These are phyloP conservation scores for Misopates orontium DNA, from an alignment of 257 asterid species.

Conservation along the genomic window DNA sequence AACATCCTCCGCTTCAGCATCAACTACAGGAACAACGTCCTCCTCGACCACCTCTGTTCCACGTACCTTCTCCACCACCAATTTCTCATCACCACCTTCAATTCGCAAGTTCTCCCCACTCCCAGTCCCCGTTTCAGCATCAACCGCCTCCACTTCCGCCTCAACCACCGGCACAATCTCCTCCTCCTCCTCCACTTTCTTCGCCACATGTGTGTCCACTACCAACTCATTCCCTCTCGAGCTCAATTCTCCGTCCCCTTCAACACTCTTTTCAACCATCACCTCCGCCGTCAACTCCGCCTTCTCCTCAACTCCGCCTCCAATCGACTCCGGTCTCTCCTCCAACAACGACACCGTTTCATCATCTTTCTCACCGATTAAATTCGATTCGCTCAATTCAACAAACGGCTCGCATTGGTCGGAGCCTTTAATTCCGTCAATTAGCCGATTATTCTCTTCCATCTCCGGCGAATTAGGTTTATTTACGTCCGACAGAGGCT, in stretches of 20 bases:
- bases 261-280: constrained; percentile 24
- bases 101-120: no score
- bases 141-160: constrained; percentile 20
- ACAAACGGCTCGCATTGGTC: constrained; percentile 41
- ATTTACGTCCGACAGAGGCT: constrained; percentile 31
- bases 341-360: constrained; percentile 30
- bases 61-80: constrained; percentile 15
- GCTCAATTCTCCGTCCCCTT: constrained; percentile 11
- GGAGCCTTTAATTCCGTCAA: constrained; percentile 22
- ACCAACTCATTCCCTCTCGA: constrained; percentile 26
- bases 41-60: constrained; percentile 17
- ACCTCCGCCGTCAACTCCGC: constrained; percentile 25
- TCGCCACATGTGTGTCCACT: no score
- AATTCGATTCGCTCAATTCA: constrained; percentile 35
- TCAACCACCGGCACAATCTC: constrained; percentile 15
- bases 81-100: background rate
- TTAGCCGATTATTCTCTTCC: constrained; percentile 35
- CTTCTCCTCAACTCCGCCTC: constrained; percentile 26
- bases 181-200: background rate
- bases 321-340: constrained; percentile 25
- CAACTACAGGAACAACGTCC: constrained; percentile 18
- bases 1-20: constrained; percentile 20
- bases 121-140: constrained; percentile 23
- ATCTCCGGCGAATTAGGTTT: constrained; percentile 31
- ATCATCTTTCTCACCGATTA: constrained; percentile 23